These are phyloP conservation scores for Pyrus hybrid DNA, from an alignment of 331 rosid genomes.

Conservation along the genomic window DNA sequence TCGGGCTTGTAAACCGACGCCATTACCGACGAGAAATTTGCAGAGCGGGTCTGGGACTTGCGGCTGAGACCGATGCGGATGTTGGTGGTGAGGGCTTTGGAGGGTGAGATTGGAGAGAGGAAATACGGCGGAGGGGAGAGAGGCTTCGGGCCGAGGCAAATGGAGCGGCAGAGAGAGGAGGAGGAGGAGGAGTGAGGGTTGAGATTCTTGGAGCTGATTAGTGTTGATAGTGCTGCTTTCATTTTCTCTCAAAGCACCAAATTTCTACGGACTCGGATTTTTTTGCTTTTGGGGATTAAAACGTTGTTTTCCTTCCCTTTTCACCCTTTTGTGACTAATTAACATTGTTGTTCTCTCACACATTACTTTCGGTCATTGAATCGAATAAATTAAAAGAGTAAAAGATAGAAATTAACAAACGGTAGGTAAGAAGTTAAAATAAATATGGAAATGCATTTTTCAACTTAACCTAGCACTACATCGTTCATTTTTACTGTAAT, in stretches of 20 bases:
- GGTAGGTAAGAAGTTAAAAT: rapidly evolving
- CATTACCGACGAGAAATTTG: slow-evolving; percentile 36
- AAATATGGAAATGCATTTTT: rapidly evolving
- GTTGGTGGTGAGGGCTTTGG: not conserved
- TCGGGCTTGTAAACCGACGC: slow-evolving; percentile 52
- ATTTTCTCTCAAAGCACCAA: not conserved
- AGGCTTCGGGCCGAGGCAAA: slow-evolving; percentile 9
- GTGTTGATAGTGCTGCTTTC: slow-evolving; percentile 43
- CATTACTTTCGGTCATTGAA: rapidly evolving
- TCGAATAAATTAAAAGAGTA: rapidly evolving
- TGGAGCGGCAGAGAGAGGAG: slow-evolving; percentile 7
- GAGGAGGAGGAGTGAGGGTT: slow-evolving; percentile 8
- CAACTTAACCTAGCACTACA: too few species aligned
- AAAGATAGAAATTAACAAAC: rapidly evolving
- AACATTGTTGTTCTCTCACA: too few species aligned
- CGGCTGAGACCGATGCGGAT: slow-evolving; percentile 1
- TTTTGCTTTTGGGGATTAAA: not conserved
- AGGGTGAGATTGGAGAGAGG: not conserved
- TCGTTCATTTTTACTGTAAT: too few species aligned
- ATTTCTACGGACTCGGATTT: not conserved
- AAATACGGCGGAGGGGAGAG: not conserved
- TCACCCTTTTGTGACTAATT: not conserved
- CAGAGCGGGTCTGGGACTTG: slow-evolving; percentile 10
- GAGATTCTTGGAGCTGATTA: not conserved
- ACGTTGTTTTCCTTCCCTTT: not conserved